phyloP scores from a whole-genome alignment of 345 rosid genomes.

The Theobroma cacao region DNA sequence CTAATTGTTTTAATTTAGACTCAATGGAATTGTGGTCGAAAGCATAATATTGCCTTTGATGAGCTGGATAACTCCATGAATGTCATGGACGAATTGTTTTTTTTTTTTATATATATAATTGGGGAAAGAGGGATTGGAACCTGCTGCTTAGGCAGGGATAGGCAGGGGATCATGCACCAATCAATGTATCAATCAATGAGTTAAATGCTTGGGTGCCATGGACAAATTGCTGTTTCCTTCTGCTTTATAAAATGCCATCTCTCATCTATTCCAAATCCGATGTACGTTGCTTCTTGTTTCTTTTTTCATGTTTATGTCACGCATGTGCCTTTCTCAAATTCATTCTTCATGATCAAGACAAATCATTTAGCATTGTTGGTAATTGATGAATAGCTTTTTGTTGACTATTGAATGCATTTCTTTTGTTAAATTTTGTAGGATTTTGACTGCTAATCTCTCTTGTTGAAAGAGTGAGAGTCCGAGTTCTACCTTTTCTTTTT shows the following conservation, averaged over 20 bases:
- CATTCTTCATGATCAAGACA: not conserved
- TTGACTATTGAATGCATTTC: not conserved
- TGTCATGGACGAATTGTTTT: constrained; percentile 11
- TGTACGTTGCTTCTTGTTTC: constrained; percentile 2
- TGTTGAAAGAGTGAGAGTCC: not conserved
- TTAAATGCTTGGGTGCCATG: too few relatives aligned
- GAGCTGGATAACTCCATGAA: constrained; percentile 8
- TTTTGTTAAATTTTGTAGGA: not conserved
- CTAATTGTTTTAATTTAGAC: constrained; percentile 1
- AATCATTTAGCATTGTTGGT: not conserved
- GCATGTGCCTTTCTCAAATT: not conserved
- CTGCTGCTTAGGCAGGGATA: too few relatives aligned
- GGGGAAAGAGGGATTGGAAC: too few relatives aligned
- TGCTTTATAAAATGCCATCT: not conserved
- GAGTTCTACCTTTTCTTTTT: not conserved
- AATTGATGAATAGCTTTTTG: not conserved
- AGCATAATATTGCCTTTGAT: constrained; percentile 1
- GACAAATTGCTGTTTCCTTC: constrained; percentile 1
- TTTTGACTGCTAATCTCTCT: not conserved
- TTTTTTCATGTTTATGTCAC: not conserved
- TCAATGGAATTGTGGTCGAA: not conserved
- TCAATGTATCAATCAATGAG: too few relatives aligned
- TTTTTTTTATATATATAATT: too few relatives aligned
- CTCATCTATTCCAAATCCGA: not conserved
- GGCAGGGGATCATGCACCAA: too few relatives aligned